Conservation (phyloP, 306 rosid genomes). For the Castanospermum australe region DNA sequence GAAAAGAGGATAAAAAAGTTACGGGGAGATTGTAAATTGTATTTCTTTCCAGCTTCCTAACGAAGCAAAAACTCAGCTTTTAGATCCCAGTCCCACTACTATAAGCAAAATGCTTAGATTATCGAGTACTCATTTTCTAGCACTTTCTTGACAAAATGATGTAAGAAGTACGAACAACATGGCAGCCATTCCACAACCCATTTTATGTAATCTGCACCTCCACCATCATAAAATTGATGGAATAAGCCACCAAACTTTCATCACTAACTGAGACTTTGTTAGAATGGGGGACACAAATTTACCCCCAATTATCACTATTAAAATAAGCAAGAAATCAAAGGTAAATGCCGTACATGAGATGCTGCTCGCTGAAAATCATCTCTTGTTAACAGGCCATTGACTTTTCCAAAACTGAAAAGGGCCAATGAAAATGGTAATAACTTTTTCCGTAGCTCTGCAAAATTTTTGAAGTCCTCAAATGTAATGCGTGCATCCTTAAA, state of each 20-base stretch:
- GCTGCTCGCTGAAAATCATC: constrained; percentile 87
- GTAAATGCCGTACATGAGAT: constrained; percentile 51
- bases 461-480: constrained; percentile 77
- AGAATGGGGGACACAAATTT: neutral
- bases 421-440: constrained; percentile 79
- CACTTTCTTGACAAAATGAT: neutral
- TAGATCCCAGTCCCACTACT: neutral
- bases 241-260: neutral
- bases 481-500: constrained; percentile 59
- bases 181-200: neutral
- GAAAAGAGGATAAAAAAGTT: neutral
- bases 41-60: neutral
- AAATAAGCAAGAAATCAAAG: constrained; percentile 12
- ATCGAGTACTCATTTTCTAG: neutral
- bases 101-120: neutral
- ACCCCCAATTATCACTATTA: neutral
- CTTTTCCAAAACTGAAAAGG: constrained; percentile 79
- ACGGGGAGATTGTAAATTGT: neutral
- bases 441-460: constrained; percentile 69
- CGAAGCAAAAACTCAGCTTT: neutral
- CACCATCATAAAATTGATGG: neutral
- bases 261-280: neutral
- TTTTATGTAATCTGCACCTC: neutral
- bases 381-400: constrained; percentile 63
- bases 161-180: neutral